Evolutionary conservation across 345 rosid species (phyloP).

Genomic region (Hypericum perforatum): DNA sequence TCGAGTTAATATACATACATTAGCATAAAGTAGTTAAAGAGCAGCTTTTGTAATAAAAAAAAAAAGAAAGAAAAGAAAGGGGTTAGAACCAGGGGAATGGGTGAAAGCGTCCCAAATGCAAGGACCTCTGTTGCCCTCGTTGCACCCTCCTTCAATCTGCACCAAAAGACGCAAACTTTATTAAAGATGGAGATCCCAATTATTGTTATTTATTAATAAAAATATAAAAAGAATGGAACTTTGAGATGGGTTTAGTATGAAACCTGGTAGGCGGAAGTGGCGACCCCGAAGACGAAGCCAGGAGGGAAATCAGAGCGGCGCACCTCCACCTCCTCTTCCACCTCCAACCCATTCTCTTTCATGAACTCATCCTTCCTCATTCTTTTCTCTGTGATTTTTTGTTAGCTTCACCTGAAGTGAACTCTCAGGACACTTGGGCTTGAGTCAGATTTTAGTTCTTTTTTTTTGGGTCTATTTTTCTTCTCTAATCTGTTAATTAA

Average conservation of each 20-base stretch:
- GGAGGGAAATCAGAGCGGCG: constrained; percentile 42
- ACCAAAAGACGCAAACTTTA: constrained; percentile 6
- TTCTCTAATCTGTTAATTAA: too few relatives aligned
- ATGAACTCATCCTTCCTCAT: constrained; percentile 3
- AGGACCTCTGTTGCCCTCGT: constrained; percentile 69
- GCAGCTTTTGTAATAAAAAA: not conserved
- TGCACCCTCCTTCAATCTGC: constrained; percentile 83
- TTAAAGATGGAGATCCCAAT: not conserved
- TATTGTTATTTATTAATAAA: too few relatives aligned
- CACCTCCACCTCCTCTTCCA: constrained; percentile 7
- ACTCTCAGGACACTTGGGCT: too few relatives aligned
- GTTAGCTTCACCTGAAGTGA: too few relatives aligned
- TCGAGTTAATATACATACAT: too few relatives aligned
- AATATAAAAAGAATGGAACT: too few relatives aligned
- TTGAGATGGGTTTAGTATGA: too few relatives aligned
- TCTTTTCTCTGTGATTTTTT: too few relatives aligned
- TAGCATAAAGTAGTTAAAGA: not conserved
- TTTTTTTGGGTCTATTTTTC: too few relatives aligned
- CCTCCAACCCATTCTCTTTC: not conserved
- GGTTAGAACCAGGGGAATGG: constrained; percentile 42
- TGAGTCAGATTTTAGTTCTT: too few relatives aligned
- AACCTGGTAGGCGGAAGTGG: constrained; percentile 60
- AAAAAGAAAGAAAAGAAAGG: not conserved
- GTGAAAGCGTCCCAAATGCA: constrained; percentile 82
- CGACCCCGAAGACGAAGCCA: constrained; percentile 47